Evolutionary conservation across 1,284 basidiomycete species (phyloP), one percentile per base, ranked within the genome.

Genomic region (Uromyces viciae-fabae): DNA sequence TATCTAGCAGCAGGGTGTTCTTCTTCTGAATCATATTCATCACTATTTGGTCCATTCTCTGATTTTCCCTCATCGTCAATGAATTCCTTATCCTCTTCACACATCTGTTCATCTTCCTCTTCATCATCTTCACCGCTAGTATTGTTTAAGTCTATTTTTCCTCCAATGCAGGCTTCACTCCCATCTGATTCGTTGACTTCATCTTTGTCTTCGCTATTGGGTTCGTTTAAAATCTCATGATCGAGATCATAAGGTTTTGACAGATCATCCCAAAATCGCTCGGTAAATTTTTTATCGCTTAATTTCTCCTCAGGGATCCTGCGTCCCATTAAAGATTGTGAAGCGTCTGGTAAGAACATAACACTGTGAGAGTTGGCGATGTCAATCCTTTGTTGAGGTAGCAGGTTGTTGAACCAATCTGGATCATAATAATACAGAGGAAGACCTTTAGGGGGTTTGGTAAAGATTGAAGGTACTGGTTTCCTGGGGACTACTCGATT

Each of bases 401-500:
- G 31, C 11, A 76, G 40, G 11, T 46, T 52, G 40, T 76, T 76
- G 74, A 46, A 76, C 74, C 74, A 76, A 3, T 66, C 14, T 15
- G 38, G 38, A 14, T 76, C 19, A 31, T 76, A 76, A 17, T 64
- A 76, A 28, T 76, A 56, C 17, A 76, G 43, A 1, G 74, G 74
- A 5, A 19, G 25, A 7, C 56, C 36, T 31, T 64, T 62, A 0
- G 58, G 74, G 2, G 74, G 58, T 33, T 64, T 60, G 1, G 74
- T 40, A 52, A 76, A 76, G 17, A 33, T n/a, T 0, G 60, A 76
- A 1, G 11, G 31, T 22, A 2, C 22, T 36, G 74, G 74, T 7
- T 36, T 42, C 15, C 3, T 0, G 9, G 74, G 60, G 5, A 28
- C 25, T 2, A 43, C 33, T 31, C 74, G 42, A 33, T 52, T 43